These are phyloP conservation scores for Lactarius evosmus DNA, from an alignment of 768 basidiomycete species.

Conservation along the genomic window DNA sequence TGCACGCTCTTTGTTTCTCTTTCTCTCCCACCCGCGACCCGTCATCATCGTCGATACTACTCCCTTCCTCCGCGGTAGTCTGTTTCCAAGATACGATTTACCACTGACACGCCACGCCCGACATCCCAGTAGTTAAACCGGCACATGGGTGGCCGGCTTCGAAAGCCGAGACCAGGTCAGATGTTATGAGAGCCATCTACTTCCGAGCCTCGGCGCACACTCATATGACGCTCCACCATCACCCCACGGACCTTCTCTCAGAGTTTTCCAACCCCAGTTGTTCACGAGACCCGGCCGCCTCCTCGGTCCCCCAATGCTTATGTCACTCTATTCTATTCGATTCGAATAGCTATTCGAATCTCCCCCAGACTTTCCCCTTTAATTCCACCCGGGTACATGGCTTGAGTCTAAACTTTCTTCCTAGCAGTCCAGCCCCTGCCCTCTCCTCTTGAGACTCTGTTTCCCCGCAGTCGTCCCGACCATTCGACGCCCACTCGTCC, in stretches of 20 bases:
- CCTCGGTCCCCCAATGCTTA: constrained; percentile 19
- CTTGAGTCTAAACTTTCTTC: constrained; percentile 26
- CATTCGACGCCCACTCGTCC: not conserved
- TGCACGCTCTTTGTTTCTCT: not conserved
- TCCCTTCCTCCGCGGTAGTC: not conserved
- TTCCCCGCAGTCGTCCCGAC: constrained; percentile 26
- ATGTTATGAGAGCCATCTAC: constrained; percentile 15
- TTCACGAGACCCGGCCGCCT: constrained; percentile 19
- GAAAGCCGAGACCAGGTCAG: constrained; percentile 22
- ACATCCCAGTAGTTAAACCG: constrained; percentile 1
- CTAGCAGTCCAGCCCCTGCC: constrained; percentile 9
- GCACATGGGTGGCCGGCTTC: constrained; percentile 19
- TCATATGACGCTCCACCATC: constrained; percentile 28
- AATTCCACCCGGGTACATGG: constrained; percentile 12
- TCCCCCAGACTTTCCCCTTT: constrained; percentile 12
- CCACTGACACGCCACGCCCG: not conserved
- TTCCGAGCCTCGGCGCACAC: constrained; percentile 21
- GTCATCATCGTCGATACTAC: no score
- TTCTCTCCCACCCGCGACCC: no score
- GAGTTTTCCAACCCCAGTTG: constrained; percentile 21
- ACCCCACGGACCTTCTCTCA: constrained; percentile 13
- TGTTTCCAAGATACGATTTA: not conserved
- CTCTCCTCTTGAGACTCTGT: constrained; percentile 12
- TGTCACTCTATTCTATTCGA: constrained; percentile 19
- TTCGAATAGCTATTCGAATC: constrained; percentile 23